Conservation (phyloP, 345 rosid species). For the Cochlearia excelsa region DNA sequence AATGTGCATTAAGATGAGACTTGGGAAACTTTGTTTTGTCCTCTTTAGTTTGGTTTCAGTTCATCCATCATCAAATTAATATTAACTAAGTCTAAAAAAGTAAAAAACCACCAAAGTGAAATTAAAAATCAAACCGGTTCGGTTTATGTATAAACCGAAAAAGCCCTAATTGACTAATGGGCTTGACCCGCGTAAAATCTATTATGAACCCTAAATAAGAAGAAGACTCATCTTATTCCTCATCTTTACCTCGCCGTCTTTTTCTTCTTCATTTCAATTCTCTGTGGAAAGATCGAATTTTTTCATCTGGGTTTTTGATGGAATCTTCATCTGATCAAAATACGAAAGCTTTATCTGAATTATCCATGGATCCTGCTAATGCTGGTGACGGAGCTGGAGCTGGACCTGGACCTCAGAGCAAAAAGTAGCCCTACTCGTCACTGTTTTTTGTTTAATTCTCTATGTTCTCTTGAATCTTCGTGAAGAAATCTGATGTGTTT, state of each 20-base stretch:
- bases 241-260: not conserved
- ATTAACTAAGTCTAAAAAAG: no score
- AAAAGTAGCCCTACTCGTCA: conserved; percentile 49
- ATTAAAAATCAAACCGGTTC: no score
- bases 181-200: conserved; percentile 3
- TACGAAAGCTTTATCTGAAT: conserved; percentile 23
- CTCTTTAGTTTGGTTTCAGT: no score
- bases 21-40: not conserved
- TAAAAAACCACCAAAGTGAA: no score
- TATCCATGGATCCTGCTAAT: conserved; percentile 20
- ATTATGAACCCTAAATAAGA: conserved; percentile 16
- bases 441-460: not conserved
- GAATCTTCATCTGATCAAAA: conserved; percentile 22
- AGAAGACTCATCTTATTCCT: not conserved
- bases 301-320: conserved; percentile 2
- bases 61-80: no score
- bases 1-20: not conserved
- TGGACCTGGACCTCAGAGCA: conserved; percentile 55
- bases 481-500: not conserved
- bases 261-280: conserved; percentile 23
- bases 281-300: no score
- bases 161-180: conserved; percentile 19
- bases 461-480: not conserved
- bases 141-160: not conserved
- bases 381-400: conserved; percentile 43